Base-by-base conservation (phyloP, 108 stramenopile genomes). In the Tribonema minus region DNA sequence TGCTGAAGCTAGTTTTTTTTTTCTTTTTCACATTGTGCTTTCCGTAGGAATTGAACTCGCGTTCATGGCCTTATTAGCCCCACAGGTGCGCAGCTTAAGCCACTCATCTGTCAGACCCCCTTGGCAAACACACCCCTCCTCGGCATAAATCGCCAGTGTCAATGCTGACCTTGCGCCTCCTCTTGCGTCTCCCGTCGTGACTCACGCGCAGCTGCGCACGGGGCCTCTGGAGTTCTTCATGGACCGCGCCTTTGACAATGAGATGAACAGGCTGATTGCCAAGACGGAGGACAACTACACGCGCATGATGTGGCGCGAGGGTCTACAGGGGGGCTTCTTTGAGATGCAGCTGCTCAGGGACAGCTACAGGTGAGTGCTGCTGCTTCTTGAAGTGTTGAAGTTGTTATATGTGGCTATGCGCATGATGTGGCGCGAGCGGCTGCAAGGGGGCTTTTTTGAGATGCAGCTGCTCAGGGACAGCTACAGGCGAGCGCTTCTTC, bases 401-500 rank as follows among this genome's bases (percentile, higher is more conserved):
- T 60, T 27, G 7, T 60, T 60, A 3, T 27, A 3, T 60, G 3
- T 27, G 3, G 3, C 59, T 27, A n/a, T n/a, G n/a, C n/a, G n/a
- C n/a, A 88, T 88, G 87, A 73, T 74, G 60, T 88, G 75, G 76
- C 79, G 94, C 31, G 94, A 95, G 71, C 96, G 94, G 4, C 71
- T 98, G n/a, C 91, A 95, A 79, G 70, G 87, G 9, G 94, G 94
- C 58, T 97, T 92, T 90, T 95, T 88, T 73, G 93, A 95, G 46
- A 87, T 97, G 88, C 85, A 93, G 81, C 66, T 91, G 61, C 94
- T 92, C 27, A 80, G 95, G 61, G 92, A 94, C 82, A 87, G 89
- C 67, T 98, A 97, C 86, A 28, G 75, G 75, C n/a, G n/a, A n/a
- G n/a, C n/a, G n/a, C n/a, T n/a, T 60, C 3, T 3, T 60, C 90